Evolutionary conservation across 495 filamentous ascomycete genomes (phyloP), one percentile per base, ranked within the genome.

Genomic region (Aspergillus leporis): DNA sequence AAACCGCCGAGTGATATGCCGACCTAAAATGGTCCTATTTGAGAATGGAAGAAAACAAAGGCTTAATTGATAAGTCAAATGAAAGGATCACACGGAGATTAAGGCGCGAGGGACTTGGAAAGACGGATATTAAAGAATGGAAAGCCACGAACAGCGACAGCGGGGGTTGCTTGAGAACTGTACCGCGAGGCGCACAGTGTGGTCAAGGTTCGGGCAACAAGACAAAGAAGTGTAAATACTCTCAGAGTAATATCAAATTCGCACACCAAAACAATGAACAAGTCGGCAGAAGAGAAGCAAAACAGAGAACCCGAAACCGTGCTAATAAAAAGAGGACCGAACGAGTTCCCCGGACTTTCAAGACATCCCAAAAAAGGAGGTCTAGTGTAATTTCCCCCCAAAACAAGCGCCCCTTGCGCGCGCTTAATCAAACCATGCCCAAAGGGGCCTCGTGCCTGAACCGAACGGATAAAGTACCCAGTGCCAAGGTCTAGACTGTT

Each of bases 381-480:
- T 70, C 49, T 54, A 56, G 36, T 51, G 47, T n/a, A 19, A 10
- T 43, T 54, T 16, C 53, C 36, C n/a, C 60, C 48, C 43, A 22
- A 71, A 71, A 70, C 70, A 76, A 71, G 69, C 74, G 74, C 74
- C 68, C 69, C 70, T 76, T 74, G 68, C 71, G 74, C 75, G 75
- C 75, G 75, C 65, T 64, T 78, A 71, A 65, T 59, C 55, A 57
- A 31, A 31, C 55, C 46, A 58, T 56, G 34, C 56, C 56, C 12
- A 53, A 58, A 49, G n/a, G 22, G 23, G 48, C 36, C 64, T 58
- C 55, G 63, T 65, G 63, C 63, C 63, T 65, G 63, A 41, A 53
- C 56, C 32, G 30, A 28, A 36, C 47, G 53, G 36, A 25, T 25
- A 41, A 34, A 14, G 32, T 10, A 48, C 30, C 30, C 0, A 63